Percentiles rank a stretch among this genome's conserved stretches.
phyloP scores from a whole-genome alignment of 345 rosid genomes.

The Carallia brachiata region DNA sequence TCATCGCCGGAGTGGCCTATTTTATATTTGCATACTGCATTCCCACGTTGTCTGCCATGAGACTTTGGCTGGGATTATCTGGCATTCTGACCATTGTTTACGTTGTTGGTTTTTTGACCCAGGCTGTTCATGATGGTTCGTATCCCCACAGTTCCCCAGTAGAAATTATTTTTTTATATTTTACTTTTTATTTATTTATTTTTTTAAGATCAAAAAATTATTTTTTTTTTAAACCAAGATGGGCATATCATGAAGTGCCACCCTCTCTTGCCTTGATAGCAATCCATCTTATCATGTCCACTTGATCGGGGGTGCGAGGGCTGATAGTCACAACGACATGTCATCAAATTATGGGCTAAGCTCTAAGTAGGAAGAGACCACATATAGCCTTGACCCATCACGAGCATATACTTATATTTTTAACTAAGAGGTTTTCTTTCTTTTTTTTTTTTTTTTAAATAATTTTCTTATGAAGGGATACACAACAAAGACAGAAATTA shows the following conservation, averaged over 20 bases:
- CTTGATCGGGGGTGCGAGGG: too few species aligned
- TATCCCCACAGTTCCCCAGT: not conserved
- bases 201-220: too few species aligned
- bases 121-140: not conserved
- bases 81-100: slow-evolving; percentile 22
- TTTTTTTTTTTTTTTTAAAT: not conserved
- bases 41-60: slow-evolving; percentile 36
- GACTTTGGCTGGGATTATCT: slow-evolving; percentile 30
- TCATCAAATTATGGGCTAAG: too few species aligned
- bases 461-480: slow-evolving; percentile 12
- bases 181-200: too few species aligned
- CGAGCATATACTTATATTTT: not conserved
- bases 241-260: too few species aligned
- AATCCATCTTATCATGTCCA: too few species aligned
- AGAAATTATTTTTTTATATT: too few species aligned
- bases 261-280: too few species aligned
- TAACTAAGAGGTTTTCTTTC: slow-evolving; percentile 11
- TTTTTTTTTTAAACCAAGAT: too few species aligned
- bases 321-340: too few species aligned
- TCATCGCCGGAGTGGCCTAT: slow-evolving; percentile 29
- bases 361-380: too few species aligned
- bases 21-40: slow-evolving; percentile 22
- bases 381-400: too few species aligned
- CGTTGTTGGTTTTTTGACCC: slow-evolving; percentile 10
- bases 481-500: slow-evolving; percentile 18